Percentiles rank a stretch among this genome's conserved stretches.
Conservation (phyloP, 2,329 filamentous ascomycete species). For the Pseudogymnoascus sp. region DNA sequence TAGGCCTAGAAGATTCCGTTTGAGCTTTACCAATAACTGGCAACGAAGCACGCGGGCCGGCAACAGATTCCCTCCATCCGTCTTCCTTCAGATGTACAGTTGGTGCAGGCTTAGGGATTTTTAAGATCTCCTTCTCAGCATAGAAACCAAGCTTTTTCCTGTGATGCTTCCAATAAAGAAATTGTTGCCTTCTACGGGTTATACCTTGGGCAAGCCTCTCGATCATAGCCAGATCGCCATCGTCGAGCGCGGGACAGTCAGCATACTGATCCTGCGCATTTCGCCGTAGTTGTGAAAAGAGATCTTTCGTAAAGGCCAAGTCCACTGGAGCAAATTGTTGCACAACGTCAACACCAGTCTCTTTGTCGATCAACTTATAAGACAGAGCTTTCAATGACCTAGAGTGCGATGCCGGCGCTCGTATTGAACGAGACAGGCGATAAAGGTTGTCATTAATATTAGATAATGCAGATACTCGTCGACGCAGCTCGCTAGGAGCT, state of each 20-base stretch:
- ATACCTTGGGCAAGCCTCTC: not conserved
- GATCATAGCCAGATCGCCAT: not conserved
- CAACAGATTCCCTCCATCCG: not conserved
- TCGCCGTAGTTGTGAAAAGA: not conserved
- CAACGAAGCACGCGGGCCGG: not conserved
- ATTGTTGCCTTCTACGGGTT: not conserved
- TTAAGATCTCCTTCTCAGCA: not conserved
- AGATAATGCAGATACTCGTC: not conserved
- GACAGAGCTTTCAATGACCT: not conserved
- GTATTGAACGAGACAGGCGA: constrained; percentile 3
- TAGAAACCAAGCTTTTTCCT: not conserved
- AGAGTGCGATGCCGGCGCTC: not conserved
- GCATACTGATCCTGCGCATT: not conserved
- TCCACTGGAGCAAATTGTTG: not conserved
- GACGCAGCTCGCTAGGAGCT: not conserved
- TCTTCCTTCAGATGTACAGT: not conserved
- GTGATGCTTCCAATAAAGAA: not conserved
- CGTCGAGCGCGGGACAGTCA: not conserved
- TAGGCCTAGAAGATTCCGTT: not conserved
- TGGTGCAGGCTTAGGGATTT: not conserved
- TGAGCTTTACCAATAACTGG: not conserved
- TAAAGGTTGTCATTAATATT: constrained; percentile 5
- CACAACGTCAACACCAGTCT: not conserved
- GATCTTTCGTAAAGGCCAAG: not conserved
- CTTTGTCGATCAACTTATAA: not conserved